A percentile compares a stretch with the other conserved stretches of the same genome.
phyloP scores from a whole-genome alignment of 192 early-diverging fungal genomes.

The Backusella australiensis region DNA sequence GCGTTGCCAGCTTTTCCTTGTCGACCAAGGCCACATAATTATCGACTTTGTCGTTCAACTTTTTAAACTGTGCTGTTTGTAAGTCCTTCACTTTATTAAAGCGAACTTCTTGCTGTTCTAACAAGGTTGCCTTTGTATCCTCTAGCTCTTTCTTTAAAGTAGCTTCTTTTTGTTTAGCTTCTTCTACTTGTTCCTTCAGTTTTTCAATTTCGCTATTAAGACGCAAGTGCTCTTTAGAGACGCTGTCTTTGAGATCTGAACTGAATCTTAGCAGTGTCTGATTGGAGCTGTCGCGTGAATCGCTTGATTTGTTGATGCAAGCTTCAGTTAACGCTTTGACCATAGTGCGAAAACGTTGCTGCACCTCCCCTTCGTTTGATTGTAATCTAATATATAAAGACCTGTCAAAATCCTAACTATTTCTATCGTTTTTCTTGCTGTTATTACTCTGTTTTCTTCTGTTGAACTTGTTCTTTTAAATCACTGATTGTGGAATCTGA shows the following conservation, averaged over 20 bases:
- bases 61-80: neutral
- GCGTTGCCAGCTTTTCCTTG: neutral
- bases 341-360: neutral
- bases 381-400: neutral
- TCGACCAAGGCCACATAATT: neutral
- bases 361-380: neutral
- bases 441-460: neutral
- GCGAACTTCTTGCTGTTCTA: neutral
- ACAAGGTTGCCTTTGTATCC: neutral
- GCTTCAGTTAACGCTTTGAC: neutral
- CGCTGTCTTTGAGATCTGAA: neutral
- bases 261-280: neutral
- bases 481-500: neutral
- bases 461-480: neutral
- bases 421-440: neutral
- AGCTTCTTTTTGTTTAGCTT: neutral
- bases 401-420: neutral
- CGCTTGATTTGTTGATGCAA: neutral
- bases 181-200: neutral
- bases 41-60: neutral
- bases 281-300: neutral
- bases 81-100: neutral
- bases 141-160: neutral
- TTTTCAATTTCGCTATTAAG: neutral
- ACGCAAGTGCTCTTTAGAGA: neutral